A percentile compares a stretch with the other conserved stretches of the same genome.
phyloP scores from a whole-genome alignment of 1,284 basidiomycete species.

The Puccinia coronata region DNA sequence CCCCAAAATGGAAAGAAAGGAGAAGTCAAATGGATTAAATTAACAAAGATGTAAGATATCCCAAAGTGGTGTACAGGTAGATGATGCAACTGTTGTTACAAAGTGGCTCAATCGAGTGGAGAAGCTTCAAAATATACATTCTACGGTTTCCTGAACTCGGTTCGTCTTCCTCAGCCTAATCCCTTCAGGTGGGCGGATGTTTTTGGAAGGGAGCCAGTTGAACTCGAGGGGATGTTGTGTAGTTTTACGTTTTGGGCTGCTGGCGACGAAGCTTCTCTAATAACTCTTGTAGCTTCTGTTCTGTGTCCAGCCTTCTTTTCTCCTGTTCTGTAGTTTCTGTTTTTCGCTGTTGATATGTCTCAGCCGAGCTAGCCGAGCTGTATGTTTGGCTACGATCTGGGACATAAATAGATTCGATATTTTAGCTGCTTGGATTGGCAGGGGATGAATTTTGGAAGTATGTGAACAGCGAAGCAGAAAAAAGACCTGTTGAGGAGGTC shows the following conservation, averaged over 20 bases:
- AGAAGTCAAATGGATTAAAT: too few relatives aligned
- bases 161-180: too few relatives aligned
- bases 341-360: background rate
- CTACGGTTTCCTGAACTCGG: too few relatives aligned
- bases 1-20: too few relatives aligned
- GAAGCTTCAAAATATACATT: too few relatives aligned
- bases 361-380: background rate
- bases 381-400: background rate
- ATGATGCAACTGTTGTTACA: too few relatives aligned
- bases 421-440: background rate
- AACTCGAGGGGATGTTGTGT: background rate
- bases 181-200: too few relatives aligned
- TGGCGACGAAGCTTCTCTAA: slow-evolving; percentile 28
- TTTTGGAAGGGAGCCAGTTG: too few relatives aligned
- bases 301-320: background rate
- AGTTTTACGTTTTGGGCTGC: background rate
- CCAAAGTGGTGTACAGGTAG: too few relatives aligned
- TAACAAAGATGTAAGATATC: too few relatives aligned
- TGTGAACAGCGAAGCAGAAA: background rate
- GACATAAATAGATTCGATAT: background rate
- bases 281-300: slow-evolving; percentile 14
- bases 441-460: background rate
- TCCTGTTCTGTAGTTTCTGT: background rate
- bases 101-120: too few relatives aligned
- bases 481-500: background rate